These are phyloP conservation scores for Ophioceras dolichostomum DNA, from an alignment of 2,329 filamentous ascomycete species.

Conservation along the genomic window DNA sequence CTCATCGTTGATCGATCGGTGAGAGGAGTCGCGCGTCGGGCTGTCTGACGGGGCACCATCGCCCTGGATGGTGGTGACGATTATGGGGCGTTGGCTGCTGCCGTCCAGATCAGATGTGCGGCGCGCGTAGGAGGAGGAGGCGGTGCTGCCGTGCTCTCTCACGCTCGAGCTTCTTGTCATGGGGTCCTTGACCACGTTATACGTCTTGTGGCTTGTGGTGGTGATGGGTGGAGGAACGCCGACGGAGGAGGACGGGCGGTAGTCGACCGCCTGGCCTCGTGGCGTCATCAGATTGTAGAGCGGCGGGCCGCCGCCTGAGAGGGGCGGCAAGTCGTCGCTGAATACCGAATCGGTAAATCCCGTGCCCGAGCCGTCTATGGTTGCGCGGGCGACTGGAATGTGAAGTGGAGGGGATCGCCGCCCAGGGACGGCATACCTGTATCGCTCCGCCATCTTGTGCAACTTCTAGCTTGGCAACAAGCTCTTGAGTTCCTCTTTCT, in stretches of 20 bases:
- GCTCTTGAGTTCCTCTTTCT: too few species aligned
- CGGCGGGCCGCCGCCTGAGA: neutral
- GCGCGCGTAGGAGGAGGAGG: conserved; percentile 37
- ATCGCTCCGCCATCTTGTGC: conserved; percentile 1
- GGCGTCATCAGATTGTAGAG: conserved; percentile 2
- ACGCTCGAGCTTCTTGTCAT: conserved; percentile 27
- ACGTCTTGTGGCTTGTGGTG: conserved; percentile 37
- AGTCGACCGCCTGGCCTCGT: conserved; percentile 11
- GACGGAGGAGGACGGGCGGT: conserved; percentile 17
- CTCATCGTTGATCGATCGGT: conserved; percentile 36
- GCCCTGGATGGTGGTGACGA: conserved; percentile 32
- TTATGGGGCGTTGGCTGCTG: conserved; percentile 36
- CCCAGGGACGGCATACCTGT: conserved; percentile 3
- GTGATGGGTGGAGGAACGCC: conserved; percentile 6
- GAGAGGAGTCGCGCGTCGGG: conserved; percentile 34
- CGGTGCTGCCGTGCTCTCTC: conserved; percentile 33
- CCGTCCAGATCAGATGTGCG: too few species aligned
- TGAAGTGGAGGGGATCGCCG: conserved; percentile 1
- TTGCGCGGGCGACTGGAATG: conserved; percentile 2
- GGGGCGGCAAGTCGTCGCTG: conserved; percentile 1
- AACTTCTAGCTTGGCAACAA: too few species aligned
- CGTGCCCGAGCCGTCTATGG: conserved; percentile 1
- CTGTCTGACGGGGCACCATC: conserved; percentile 23
- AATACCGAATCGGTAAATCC: too few species aligned
- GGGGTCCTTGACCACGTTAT: conserved; percentile 42